A percentile compares a stretch with the other conserved stretches of the same genome.
These are phyloP conservation scores for Mollisiaceae sp. DNA, from an alignment of 2,329 filamentous ascomycete species.

Conservation along the genomic window DNA sequence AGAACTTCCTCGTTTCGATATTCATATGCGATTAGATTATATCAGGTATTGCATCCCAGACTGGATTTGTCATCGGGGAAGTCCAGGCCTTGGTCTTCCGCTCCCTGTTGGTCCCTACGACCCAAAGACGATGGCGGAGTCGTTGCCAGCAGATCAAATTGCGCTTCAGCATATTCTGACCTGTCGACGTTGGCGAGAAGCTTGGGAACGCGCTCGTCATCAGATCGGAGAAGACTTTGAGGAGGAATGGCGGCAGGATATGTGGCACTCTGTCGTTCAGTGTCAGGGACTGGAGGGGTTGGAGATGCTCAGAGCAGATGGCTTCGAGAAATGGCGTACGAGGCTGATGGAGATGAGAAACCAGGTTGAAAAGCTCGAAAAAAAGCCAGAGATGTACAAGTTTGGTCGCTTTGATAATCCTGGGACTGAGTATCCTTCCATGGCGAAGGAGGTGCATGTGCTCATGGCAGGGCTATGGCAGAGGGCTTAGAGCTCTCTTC, in stretches of 20 bases:
- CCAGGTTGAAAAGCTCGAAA: not conserved
- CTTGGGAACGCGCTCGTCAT: not conserved
- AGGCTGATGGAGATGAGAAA: not conserved
- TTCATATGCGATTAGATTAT: not conserved
- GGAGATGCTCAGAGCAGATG: slow-evolving; percentile 12
- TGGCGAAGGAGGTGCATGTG: not conserved
- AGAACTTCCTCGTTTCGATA: slow-evolving; percentile 11
- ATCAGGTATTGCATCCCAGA: slow-evolving; percentile 6
- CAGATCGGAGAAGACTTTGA: slow-evolving; percentile 11
- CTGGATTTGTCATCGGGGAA: not conserved
- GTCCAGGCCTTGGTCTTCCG: not conserved
- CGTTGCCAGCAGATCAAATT: slow-evolving; percentile 11
- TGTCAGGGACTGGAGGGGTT: slow-evolving; percentile 19
- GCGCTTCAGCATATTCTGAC: slow-evolving; percentile 8
- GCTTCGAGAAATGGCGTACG: not conserved
- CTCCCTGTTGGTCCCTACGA: not conserved
- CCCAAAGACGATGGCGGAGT: not conserved
- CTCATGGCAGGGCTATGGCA: not conserved
- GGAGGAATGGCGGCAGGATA: slow-evolving; percentile 19
- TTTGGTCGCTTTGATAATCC: not conserved
- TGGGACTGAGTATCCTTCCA: not conserved
- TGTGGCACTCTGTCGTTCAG: slow-evolving; percentile 19
- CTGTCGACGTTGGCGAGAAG: slow-evolving; percentile 15
- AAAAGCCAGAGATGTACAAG: not conserved
- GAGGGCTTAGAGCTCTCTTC: too few species aligned